Evolutionary conservation across 1,284 basidiomycete species (phyloP).

Genomic region (Puccinia novopanici): DNA sequence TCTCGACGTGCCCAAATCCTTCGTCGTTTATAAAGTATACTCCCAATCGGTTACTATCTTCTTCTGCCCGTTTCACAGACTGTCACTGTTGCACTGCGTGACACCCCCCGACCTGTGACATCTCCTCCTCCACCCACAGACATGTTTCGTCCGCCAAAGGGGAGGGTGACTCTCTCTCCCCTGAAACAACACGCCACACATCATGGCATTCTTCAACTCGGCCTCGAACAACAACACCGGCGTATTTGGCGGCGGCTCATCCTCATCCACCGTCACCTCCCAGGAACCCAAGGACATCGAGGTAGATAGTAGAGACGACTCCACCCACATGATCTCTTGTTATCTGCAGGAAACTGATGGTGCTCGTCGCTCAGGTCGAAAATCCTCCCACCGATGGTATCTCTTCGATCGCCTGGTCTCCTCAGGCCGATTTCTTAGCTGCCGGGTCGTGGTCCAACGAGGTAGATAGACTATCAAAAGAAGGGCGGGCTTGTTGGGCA

Average conservation of each 20-base stretch:
- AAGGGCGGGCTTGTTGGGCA: too few relatives aligned
- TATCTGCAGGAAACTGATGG: not conserved
- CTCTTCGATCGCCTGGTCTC: constrained; percentile 59
- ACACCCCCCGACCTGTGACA: not conserved
- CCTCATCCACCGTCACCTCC: constrained; percentile 23
- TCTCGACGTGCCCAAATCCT: not conserved
- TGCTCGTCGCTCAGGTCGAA: constrained; percentile 65
- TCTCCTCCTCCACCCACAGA: not conserved
- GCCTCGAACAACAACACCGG: constrained; percentile 22
- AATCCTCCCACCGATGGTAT: constrained; percentile 60
- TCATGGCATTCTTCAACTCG: constrained; percentile 47
- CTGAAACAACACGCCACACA: not conserved
- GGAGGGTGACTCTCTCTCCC: not conserved
- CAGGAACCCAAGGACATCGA: constrained; percentile 45
- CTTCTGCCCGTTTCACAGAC: too few relatives aligned
- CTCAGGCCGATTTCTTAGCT: constrained; percentile 60
- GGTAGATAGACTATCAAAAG: too few relatives aligned
- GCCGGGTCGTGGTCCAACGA: constrained; percentile 60
- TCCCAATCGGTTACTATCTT: too few relatives aligned
- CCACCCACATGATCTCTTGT: not conserved
- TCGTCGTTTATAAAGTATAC: too few relatives aligned
- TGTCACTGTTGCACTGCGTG: too few relatives aligned
- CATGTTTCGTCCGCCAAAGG: not conserved
- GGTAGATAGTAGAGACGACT: too few relatives aligned
- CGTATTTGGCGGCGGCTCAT: constrained; percentile 35